Base-by-base conservation (phyloP, 441 rosid species). In the Croton laevigatus region DNA sequence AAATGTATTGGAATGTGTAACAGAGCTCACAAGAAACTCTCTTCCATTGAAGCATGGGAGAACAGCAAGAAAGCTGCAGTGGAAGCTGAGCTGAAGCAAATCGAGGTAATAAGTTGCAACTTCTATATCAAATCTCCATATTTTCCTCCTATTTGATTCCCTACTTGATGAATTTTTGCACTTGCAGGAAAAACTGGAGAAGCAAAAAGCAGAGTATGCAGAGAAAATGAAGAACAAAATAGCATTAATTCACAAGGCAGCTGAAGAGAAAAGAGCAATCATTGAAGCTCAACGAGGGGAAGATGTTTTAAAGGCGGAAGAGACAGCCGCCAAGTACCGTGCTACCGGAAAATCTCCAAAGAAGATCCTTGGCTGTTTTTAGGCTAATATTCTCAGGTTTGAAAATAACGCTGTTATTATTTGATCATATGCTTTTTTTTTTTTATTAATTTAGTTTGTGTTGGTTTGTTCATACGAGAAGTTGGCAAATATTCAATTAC, bases 1-100 rank as follows among this genome's bases (percentile, higher is more conserved):
- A 58, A 27, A 27, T 27, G 32, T 27, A 27, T 27, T 75, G 38
- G 48, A 54, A 68, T 75, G 52, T 27, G 32, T 27, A 32, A 38
- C 88, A 91, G 99, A 82, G 97, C 98, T 63, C 93, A 90, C 62
- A 94, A 89, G 79, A 92, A 90, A 45, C 80, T 92, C 42, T 87
- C 97, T 13, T 72, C 85, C 16, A 77, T 92, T 57, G 84, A 9
- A 27, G 66, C 99, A 34, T 90, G 99, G 99, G 99, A 94, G 83
- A 90, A 86, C 81, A 87, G 87, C 84, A 80, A 71, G 76, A 89
- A 88, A 79, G 98, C 97, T 54, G 27, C 82, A 48, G 76, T 89
- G 0, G 98, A 94, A 75, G 94, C 98, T 70, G 89, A 90, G 61
- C 84, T 94, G 63, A 92, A 82, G 80, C 81, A 78, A 78, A 80